These are phyloP conservation scores for Torulaspora franciscae DNA, from an alignment of 805 yeast genomes.

Conservation along the genomic window DNA sequence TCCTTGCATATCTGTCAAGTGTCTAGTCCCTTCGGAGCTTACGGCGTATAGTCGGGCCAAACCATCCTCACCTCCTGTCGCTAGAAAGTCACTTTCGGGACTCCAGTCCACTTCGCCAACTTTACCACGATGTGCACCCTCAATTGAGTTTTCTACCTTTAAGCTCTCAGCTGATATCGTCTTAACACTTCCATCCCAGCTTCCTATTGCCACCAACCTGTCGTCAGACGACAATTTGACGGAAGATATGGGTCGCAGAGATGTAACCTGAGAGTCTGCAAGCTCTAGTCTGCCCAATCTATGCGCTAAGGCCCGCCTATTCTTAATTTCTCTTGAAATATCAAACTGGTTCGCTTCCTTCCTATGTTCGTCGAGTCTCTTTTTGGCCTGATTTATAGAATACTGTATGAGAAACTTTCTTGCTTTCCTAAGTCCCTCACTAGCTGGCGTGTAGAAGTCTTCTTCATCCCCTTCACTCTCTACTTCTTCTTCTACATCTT, in stretches of 20 bases:
- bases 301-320: slow-evolving; percentile 42
- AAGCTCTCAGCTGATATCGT: slow-evolving; percentile 43
- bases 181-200: slow-evolving; percentile 77
- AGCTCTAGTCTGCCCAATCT: slow-evolving; percentile 40
- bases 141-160: slow-evolving; percentile 20
- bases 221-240: slow-evolving; percentile 44
- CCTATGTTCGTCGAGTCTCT: slow-evolving; percentile 39
- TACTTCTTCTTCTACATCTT: slow-evolving; percentile 23
- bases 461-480: slow-evolving; percentile 55
- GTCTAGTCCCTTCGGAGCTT: slow-evolving; percentile 19
- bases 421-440: slow-evolving; percentile 45
- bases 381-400: slow-evolving; percentile 46
- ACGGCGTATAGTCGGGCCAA: slow-evolving; percentile 36
- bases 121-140: slow-evolving; percentile 49
- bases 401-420: slow-evolving; percentile 48
- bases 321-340: slow-evolving; percentile 41
- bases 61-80: slow-evolving; percentile 48
- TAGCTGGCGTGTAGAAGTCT: slow-evolving; percentile 83
- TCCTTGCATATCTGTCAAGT: slow-evolving; percentile 34
- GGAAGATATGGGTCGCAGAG: slow-evolving; percentile 63
- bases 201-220: slow-evolving; percentile 53
- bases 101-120: slow-evolving; percentile 69
- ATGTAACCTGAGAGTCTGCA: slow-evolving; percentile 65
- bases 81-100: slow-evolving; percentile 32
- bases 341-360: slow-evolving; percentile 33